Percentiles rank a stretch among this genome's conserved stretches.
Conservation (phyloP, 495 filamentous ascomycete species). For the Talaromyces trachyspermus region DNA sequence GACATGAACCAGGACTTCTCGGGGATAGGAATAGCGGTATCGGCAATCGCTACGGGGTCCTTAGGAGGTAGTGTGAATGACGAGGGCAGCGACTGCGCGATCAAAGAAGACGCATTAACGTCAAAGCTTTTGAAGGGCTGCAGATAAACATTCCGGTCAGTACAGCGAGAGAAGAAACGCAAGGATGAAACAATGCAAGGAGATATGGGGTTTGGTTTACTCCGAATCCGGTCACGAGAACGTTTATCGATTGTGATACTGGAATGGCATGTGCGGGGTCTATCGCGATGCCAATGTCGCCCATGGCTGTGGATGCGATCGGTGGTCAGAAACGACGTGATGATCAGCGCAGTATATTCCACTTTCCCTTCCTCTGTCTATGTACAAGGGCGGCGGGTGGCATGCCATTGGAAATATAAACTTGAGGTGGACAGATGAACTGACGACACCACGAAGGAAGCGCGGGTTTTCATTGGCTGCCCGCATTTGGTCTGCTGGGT, state of each 20-base stretch:
- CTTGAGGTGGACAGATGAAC: too few relatives aligned
- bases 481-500: too few relatives aligned
- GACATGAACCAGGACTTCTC: slow-evolving; percentile 55
- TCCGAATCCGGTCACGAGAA: slow-evolving; percentile 67
- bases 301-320: slow-evolving; percentile 31
- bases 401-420: too few relatives aligned
- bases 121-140: slow-evolving; percentile 62
- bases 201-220: slow-evolving; percentile 28
- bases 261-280: slow-evolving; percentile 12
- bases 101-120: slow-evolving; percentile 67
- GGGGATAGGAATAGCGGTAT: slow-evolving; percentile 17
- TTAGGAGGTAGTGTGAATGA: slow-evolving; percentile 21
- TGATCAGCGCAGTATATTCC: too few relatives aligned
- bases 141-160: slow-evolving; percentile 4
- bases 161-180: background rate
- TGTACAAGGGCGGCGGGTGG: background rate
- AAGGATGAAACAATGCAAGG: slow-evolving; percentile 10
- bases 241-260: slow-evolving; percentile 45
- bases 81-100: slow-evolving; percentile 45
- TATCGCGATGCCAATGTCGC: slow-evolving; percentile 28
- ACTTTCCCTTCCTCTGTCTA: too few relatives aligned
- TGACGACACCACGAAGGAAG: too few relatives aligned
- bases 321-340: too few relatives aligned
- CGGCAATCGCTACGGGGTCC: background rate
- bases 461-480: too few relatives aligned